phyloP scores from a whole-genome alignment of 2,329 filamentous ascomycete genomes.

The Verticillium klebahnii region DNA sequence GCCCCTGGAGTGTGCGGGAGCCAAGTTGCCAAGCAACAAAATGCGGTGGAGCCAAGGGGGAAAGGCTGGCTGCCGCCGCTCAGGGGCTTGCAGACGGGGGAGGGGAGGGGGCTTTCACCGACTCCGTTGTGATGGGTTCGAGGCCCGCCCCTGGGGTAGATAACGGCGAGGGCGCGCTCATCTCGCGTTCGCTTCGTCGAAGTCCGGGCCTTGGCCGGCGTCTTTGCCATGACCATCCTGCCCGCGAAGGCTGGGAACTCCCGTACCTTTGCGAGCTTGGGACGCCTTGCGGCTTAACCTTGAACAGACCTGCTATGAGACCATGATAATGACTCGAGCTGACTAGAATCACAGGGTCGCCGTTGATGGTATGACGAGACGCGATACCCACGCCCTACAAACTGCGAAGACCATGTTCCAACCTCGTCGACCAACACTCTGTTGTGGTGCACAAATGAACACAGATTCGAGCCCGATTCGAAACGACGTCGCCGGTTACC shows the following conservation, averaged over 20 bases:
- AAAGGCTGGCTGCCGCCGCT: background rate
- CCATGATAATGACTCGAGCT: background rate
- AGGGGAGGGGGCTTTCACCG: slow-evolving; percentile 11
- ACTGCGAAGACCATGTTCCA: background rate
- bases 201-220: background rate
- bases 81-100: background rate
- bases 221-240: background rate
- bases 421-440: background rate
- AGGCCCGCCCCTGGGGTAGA: slow-evolving; percentile 7
- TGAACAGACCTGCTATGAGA: slow-evolving; percentile 1
- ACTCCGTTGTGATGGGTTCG: slow-evolving; percentile 10
- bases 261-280: background rate
- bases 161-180: slow-evolving; percentile 11
- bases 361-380: background rate
- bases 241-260: background rate
- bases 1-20: background rate
- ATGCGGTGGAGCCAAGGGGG: background rate
- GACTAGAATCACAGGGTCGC: background rate
- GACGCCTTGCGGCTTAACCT: slow-evolving; percentile 1
- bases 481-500: too few relatives aligned
- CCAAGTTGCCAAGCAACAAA: background rate
- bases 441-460: background rate
- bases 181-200: background rate
- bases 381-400: background rate
- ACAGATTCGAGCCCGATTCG: background rate